A percentile compares a stretch with the other conserved stretches of the same genome.
These are phyloP conservation scores for Epichloe hybrida DNA, from an alignment of 2,329 filamentous ascomycete species.

Conservation along the genomic window DNA sequence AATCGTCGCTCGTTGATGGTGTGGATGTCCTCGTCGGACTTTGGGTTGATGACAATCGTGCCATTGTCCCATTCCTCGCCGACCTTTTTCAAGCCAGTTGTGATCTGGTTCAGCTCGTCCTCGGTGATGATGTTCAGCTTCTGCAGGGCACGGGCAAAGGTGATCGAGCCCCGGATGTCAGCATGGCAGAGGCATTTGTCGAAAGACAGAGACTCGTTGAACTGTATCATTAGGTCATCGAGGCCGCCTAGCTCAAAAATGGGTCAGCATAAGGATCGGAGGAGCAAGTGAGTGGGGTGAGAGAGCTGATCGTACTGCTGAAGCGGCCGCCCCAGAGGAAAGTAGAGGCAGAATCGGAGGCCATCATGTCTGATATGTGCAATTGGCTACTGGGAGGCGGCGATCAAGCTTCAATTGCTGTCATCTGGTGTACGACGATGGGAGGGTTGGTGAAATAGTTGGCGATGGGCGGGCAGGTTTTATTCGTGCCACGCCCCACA, in stretches of 20 bases:
- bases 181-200: slow-evolving; percentile 52
- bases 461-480: no score
- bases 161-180: slow-evolving; percentile 51
- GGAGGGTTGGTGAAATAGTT: no score
- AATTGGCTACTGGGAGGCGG: not conserved
- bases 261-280: not conserved
- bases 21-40: slow-evolving; percentile 25
- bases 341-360: not conserved
- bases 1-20: slow-evolving; percentile 43
- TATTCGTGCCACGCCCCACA: no score
- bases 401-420: not conserved
- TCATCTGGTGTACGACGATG: no score
- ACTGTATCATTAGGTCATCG: slow-evolving; percentile 19
- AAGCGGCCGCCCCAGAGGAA: slow-evolving; percentile 2
- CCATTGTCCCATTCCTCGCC: slow-evolving; percentile 14
- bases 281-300: not conserved
- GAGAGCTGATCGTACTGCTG: not conserved
- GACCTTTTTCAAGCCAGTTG: not conserved
- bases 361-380: not conserved
- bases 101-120: not conserved
- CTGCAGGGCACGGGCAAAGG: slow-evolving; percentile 50
- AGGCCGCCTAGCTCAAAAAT: slow-evolving; percentile 2
- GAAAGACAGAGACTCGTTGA: slow-evolving; percentile 56
- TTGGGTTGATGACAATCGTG: slow-evolving; percentile 15
- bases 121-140: slow-evolving; percentile 46